Conservation (phyloP, 352 stramenopile species). For the Globisporangium paddicum region DNA sequence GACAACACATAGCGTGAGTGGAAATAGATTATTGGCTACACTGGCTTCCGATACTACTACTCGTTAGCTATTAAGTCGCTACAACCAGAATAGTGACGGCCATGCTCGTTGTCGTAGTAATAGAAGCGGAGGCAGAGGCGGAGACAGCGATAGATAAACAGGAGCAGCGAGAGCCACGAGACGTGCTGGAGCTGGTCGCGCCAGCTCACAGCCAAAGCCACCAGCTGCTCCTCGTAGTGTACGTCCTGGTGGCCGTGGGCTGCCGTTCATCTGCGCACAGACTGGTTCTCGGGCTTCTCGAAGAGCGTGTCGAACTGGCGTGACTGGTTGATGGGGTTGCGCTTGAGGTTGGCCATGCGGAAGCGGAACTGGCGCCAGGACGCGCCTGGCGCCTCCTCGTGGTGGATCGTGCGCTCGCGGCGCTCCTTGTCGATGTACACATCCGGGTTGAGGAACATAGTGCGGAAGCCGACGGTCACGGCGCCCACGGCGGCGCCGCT, state of each 20-base stretch:
- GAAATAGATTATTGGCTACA: conserved; percentile 20
- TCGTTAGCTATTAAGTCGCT: not conserved
- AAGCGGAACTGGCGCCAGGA: conserved; percentile 63
- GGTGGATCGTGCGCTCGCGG: conserved; percentile 37
- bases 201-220: not conserved
- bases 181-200: not conserved
- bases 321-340: conserved; percentile 77
- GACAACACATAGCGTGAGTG: not conserved
- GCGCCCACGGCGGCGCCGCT: conserved; percentile 26
- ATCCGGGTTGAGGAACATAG: conserved; percentile 51
- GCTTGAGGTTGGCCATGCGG: conserved; percentile 53
- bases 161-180: conserved; percentile 3
- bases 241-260: not conserved
- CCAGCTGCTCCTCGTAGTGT: not conserved
- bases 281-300: conserved; percentile 51
- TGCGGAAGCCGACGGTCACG: conserved; percentile 30
- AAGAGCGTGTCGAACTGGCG: conserved; percentile 54
- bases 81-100: not conserved
- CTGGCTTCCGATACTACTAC: conserved; percentile 10
- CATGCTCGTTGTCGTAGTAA: not conserved
- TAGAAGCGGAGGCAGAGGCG: conserved; percentile 10
- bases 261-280: conserved; percentile 40
- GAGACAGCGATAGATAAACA: conserved; percentile 11
- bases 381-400: conserved; percentile 36
- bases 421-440: conserved; percentile 67